Percentiles rank a stretch among this genome's conserved stretches.
Conservation (phyloP, 169 alveolate species). For the Cryptosporidium meleagridis region DNA sequence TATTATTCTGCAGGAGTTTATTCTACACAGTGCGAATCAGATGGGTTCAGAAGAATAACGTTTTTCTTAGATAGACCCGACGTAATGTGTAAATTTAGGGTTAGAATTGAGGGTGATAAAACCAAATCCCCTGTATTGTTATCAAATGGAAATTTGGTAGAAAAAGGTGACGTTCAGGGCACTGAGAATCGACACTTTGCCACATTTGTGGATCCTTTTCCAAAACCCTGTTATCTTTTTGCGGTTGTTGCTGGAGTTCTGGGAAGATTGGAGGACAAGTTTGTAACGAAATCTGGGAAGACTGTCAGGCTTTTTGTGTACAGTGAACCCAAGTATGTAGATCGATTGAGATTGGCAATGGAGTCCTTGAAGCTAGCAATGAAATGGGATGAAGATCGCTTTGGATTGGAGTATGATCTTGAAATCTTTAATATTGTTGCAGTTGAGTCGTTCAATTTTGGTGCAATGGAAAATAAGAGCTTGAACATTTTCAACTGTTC, state of each 20-base stretch:
- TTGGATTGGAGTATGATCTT: slow-evolving; percentile 91
- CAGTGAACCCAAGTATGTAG: slow-evolving; percentile 86
- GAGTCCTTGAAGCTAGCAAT: slow-evolving; percentile 88
- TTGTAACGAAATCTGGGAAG: slow-evolving; percentile 84
- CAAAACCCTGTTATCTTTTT: slow-evolving; percentile 91
- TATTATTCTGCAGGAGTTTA: slow-evolving; percentile 87
- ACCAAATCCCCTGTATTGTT: slow-evolving; percentile 86
- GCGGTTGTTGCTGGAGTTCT: slow-evolving; percentile 93
- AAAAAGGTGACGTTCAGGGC: slow-evolving; percentile 80
- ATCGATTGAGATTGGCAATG: slow-evolving; percentile 87
- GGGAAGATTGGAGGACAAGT: slow-evolving; percentile 80
- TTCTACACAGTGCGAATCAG: slow-evolving; percentile 93
- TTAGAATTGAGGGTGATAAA: slow-evolving; percentile 89
- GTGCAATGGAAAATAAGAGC: slow-evolving; percentile 95
- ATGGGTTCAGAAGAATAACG: slow-evolving; percentile 91
- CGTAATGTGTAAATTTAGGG: slow-evolving; percentile 86
- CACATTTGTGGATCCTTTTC: slow-evolving; percentile 89
- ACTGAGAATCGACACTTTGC: slow-evolving; percentile 83
- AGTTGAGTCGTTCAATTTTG: slow-evolving; percentile 91
- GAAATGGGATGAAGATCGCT: slow-evolving; percentile 93
- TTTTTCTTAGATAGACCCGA: slow-evolving; percentile 93
- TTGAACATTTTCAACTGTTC: slow-evolving; percentile 90
- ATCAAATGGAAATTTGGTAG: slow-evolving; percentile 87
- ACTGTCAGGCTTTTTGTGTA: slow-evolving; percentile 84
- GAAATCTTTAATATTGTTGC: slow-evolving; percentile 90